Percentiles rank a stretch among this genome's conserved stretches.
These are phyloP conservation scores for Zizania latifolia DNA, from an alignment of 176 grass and related monocot genomes.

Conservation along the genomic window DNA sequence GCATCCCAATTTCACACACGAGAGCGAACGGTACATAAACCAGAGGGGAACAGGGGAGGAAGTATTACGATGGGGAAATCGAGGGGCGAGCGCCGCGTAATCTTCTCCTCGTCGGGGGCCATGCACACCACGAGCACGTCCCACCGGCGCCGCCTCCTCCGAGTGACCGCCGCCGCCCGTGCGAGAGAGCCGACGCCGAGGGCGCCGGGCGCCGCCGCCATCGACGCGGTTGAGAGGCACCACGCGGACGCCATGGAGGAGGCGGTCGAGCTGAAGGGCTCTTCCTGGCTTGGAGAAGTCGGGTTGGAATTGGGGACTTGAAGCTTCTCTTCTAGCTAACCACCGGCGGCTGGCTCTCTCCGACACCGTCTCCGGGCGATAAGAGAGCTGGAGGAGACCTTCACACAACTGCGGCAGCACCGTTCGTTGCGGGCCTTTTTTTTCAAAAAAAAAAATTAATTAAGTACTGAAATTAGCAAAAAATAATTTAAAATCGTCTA, in stretches of 20 bases:
- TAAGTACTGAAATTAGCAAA: too few species aligned
- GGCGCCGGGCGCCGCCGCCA: background rate
- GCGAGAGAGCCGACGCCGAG: background rate
- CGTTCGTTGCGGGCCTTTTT: too few species aligned
- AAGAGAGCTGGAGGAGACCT: too few species aligned
- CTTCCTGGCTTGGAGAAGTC: slow-evolving; percentile 15
- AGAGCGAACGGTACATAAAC: background rate
- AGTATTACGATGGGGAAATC: slow-evolving; percentile 78
- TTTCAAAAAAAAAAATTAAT: too few species aligned
- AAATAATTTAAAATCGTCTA: too few species aligned
- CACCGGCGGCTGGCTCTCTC: background rate
- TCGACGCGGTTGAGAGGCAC: slow-evolving; percentile 38
- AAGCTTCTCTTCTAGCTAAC: background rate
- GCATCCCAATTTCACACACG: background rate
- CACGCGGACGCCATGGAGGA: slow-evolving; percentile 46
- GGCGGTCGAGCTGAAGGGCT: background rate
- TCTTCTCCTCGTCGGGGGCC: slow-evolving; percentile 76
- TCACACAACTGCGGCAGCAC: too few species aligned
- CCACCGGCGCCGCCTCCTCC: slow-evolving; percentile 21
- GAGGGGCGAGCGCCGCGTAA: slow-evolving; percentile 74
- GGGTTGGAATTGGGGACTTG: slow-evolving; percentile 22
- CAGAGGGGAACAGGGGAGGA: background rate
- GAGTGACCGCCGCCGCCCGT: background rate
- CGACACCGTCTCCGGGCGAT: background rate
- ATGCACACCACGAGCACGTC: slow-evolving; percentile 43